phyloP scores from a whole-genome alignment of 208 protist genomes.

The Leptomonas seymouri region DNA sequence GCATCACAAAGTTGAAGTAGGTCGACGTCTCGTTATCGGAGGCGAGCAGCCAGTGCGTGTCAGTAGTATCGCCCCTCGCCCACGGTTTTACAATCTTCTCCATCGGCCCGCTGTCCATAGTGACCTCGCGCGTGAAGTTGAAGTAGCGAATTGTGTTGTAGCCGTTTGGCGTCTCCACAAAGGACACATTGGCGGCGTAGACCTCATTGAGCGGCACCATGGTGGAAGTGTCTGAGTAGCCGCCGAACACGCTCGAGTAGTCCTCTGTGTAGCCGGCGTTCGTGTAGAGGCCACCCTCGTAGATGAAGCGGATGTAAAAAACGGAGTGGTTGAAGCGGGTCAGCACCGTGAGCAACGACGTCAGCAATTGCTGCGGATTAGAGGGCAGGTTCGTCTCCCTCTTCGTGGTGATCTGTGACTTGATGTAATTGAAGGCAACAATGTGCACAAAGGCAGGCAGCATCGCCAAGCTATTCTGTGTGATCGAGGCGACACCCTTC shows the following conservation, averaged over 20 bases:
- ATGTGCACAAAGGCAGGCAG: conserved; percentile 60
- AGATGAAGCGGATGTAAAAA: conserved; percentile 45
- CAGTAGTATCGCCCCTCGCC: conserved; percentile 27
- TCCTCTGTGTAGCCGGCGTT: conserved; percentile 33
- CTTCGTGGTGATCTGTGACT: conserved; percentile 34
- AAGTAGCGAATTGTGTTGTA: conserved; percentile 18
- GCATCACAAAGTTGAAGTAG: conserved; percentile 78
- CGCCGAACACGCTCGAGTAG: conserved; percentile 29
- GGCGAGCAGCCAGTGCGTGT: conserved; percentile 40
- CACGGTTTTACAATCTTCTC: conserved; percentile 47
- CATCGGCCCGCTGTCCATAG: conserved; percentile 32
- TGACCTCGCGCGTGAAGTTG: conserved; percentile 25
- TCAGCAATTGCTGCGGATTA: conserved; percentile 24
- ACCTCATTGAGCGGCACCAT: conserved; percentile 27
- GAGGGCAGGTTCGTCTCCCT: conserved; percentile 32
- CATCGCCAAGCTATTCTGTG: conserved; percentile 49
- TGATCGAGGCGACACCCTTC: conserved; percentile 48
- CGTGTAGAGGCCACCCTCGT: conserved; percentile 36
- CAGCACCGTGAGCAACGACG: conserved; percentile 43
- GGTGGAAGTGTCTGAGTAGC: conserved; percentile 9
- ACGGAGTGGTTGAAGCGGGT: conserved; percentile 40
- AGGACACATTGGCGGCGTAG: conserved; percentile 26
- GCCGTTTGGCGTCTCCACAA: conserved; percentile 4
- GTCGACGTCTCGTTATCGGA: conserved; percentile 37
- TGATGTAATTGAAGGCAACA: conserved; percentile 61